These are phyloP conservation scores for Cadophora malorum DNA, from an alignment of 2,329 filamentous ascomycete species.

Conservation along the genomic window DNA sequence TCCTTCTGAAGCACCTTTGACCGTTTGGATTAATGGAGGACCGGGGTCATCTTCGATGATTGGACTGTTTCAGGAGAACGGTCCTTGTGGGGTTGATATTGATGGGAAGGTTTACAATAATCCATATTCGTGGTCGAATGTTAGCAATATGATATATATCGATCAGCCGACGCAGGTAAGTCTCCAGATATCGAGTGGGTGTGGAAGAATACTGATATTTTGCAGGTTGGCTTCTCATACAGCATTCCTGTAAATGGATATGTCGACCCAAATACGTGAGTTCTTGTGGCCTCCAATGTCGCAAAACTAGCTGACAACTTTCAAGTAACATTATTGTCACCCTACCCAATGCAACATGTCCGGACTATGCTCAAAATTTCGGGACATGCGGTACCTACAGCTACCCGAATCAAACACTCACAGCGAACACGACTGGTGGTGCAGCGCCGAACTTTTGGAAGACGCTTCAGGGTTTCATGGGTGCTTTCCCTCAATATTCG, in stretches of 20 bases:
- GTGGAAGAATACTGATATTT: not conserved
- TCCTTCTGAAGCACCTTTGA: constrained; percentile 55
- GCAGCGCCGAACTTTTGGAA: constrained; percentile 67
- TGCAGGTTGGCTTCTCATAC: constrained; percentile 48
- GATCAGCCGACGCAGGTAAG: constrained; percentile 41
- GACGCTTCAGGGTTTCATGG: constrained; percentile 67
- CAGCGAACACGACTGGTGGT: constrained; percentile 57
- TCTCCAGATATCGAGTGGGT: not conserved
- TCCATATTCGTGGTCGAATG: constrained; percentile 68
- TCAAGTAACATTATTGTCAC: constrained; percentile 47
- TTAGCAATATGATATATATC: constrained; percentile 56
- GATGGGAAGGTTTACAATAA: constrained; percentile 47
- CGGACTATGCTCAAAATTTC: constrained; percentile 52
- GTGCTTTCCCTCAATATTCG: constrained; percentile 60
- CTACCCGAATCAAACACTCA: constrained; percentile 55
- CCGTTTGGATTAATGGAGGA: constrained; percentile 71
- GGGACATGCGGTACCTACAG: constrained; percentile 62
- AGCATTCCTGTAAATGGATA: constrained; percentile 42
- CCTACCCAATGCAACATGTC: constrained; percentile 55
- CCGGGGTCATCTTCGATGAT: constrained; percentile 68
- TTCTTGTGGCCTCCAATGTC: not conserved
- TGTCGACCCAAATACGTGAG: constrained; percentile 27
- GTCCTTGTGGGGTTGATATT: constrained; percentile 52
- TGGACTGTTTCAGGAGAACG: constrained; percentile 66
- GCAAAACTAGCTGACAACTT: constrained; percentile 20